Evolutionary conservation across 1,284 basidiomycete species (phyloP), one percentile per base, ranked within the genome.

Genomic region (Kwoniella shivajii): DNA sequence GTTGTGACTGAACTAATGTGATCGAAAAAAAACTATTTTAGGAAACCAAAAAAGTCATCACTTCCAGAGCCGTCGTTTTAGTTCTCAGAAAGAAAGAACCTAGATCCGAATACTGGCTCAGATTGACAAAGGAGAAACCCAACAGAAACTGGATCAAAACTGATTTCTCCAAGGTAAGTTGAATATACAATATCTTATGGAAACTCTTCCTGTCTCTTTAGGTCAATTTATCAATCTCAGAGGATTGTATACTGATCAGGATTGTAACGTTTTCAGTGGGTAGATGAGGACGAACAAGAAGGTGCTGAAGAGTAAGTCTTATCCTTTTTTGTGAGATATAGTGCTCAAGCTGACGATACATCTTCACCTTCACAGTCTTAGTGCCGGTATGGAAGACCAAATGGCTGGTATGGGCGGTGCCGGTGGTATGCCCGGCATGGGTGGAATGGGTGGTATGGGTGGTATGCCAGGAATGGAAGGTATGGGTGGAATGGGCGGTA

Each of bases 241-340:
- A n/a, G n/a, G n/a, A n/a, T 31, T 20, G 27, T 30, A 30, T 18
- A 16, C 37, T 41, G 39, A 48, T 22, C 22, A 4, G 42, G 33
- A 27, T 44, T 41, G 16, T 20, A 16, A 48, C 18, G 26, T 27
- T 47, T 43, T 39, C 44, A 63, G 79, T 96, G 92, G 92, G 88
- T 89, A 49, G 92, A 95, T 73, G 92, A 96, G 81, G 92, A 96
- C 72, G 92, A 96, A 77, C 92, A 96, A 80, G 88, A 90, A 31
- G 87, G 82, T 47, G 69, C 71, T 52, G 76, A 71, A 39, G 60
- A 79, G 70, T 73, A 53, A 69, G 70, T 69, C 14, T 43, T 44
- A 0, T 11, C 4, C 36, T 26, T 26, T 33, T 5, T 18, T n/a
- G 4, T 39, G 6, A 20, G 16, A 43, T 41, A n/a, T n/a, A n/a